These are phyloP conservation scores for Xerophyta viscosa DNA, from an alignment of 106 monocot species.

Conservation along the genomic window DNA sequence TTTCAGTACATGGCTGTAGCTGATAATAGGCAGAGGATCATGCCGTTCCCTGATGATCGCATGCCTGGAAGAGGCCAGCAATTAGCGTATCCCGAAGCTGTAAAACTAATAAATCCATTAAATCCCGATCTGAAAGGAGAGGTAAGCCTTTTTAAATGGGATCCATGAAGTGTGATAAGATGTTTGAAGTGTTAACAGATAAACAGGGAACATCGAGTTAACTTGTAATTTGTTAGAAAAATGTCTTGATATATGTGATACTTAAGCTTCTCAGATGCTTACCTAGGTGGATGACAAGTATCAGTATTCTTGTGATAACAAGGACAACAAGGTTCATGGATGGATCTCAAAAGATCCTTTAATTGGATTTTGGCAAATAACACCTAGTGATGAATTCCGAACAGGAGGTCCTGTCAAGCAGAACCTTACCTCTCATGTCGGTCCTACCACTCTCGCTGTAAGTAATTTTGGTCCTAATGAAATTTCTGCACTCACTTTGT, in stretches of 20 bases:
- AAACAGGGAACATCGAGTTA: too few species aligned
- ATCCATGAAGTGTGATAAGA: too few species aligned
- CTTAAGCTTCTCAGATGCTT: slow-evolving; percentile 3
- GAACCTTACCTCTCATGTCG: slow-evolving; percentile 78
- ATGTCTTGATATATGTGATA: too few species aligned
- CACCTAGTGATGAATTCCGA: slow-evolving; percentile 87
- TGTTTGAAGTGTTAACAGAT: too few species aligned
- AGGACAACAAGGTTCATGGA: slow-evolving; percentile 76
- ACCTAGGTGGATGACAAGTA: slow-evolving; percentile 93
- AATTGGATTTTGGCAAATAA: slow-evolving; percentile 79
- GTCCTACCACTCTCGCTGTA: slow-evolving; percentile 81
- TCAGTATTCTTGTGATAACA: slow-evolving; percentile 77
- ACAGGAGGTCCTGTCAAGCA: slow-evolving; percentile 76
- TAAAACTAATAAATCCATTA: slow-evolving; percentile 40
- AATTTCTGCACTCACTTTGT: too few species aligned
- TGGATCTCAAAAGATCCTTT: slow-evolving; percentile 61
- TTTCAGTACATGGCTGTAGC: slow-evolving; percentile 76
- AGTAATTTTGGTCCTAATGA: slow-evolving; percentile 6
- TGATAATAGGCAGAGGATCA: slow-evolving; percentile 55
- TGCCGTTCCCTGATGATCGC: slow-evolving; percentile 78
- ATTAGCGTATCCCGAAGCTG: slow-evolving; percentile 66
- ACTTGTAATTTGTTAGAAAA: too few species aligned
- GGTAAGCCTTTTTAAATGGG: slow-evolving; percentile 24
- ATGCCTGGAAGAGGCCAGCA: slow-evolving; percentile 32
- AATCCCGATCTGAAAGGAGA: slow-evolving; percentile 54